Evolutionary conservation across 108 stramenopile genomes (phyloP), one percentile per base, ranked within the genome.

Genomic region (Pseudonitzschia multiseries): DNA sequence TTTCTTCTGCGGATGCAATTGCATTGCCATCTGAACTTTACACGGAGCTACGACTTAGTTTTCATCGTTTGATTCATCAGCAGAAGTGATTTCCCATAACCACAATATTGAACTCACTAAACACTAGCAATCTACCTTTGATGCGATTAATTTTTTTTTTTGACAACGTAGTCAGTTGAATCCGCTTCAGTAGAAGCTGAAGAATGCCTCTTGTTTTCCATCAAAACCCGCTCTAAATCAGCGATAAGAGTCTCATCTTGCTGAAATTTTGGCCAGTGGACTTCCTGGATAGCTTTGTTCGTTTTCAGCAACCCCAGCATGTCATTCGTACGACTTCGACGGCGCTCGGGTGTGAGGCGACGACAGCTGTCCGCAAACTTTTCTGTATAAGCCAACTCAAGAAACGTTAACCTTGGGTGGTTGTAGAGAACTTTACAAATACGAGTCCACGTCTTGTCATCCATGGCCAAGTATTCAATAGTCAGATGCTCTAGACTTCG

Each of bases 251-350:
- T 33, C 59, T 74, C 65, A 53, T 74, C 73, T 40, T 74, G 73
- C 66, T 74, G 73, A 56, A 74, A 74, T 14, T 54, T 50, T 15
- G 73, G 73, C 73, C 73, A 74, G 9, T 29, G 22, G 12, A 74
- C 6, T n/a, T 56, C 27, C 8, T 52, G 51, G 40, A 74, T 17
- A 10, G 5, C 29, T 52, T 21, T 22, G 46, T 68, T 74, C 10
- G 15, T 44, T 22, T 68, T 22, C 8, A 74, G 40, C 50, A 74
- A 57, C 20, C 54, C 51, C 46, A 74, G 18, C 12, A 74, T 29
- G 21, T 42, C 73, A 10, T 67, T 18, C 1, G 51, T 67, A 8
- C 73, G 73, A 21, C 4, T 32, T 2, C 33, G 42, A 21, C 73
- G 73, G 21, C 73, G 73, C 48, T 74, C 73, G 20, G 64, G 32